Evolutionary conservation across 2,329 filamentous ascomycete genomes (phyloP), one percentile per base, ranked within the genome.

Genomic region (Fusarium sp.): DNA sequence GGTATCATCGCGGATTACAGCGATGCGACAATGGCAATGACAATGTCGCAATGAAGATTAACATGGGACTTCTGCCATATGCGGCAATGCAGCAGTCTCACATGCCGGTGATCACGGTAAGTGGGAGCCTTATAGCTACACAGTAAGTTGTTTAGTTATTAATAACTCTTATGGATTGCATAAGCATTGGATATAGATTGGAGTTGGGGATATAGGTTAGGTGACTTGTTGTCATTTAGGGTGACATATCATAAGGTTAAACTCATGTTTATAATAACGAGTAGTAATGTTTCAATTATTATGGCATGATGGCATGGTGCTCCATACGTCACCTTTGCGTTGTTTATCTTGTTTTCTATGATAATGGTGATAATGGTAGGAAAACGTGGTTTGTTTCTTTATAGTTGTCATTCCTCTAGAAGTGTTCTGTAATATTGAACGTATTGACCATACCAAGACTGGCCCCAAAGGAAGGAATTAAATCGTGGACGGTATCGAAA

Each of bases 1-100:
- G 39, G 46, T 54, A 37, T 44, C 33, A 46, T 55, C 24, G 26
- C 24, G 49, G 26, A 31, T 61, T 29, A 62, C 33, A 55, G 44
- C 33, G 26, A 55, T 38, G 26, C 16, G 35, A 43, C 24, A 53
- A 29, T 44, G 44, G 13, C 20, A 62, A 44, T 55, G 56, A 24
- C 39, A 41, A 21, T 41, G 28, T 33, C 35, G 35, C 48, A n/a
- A 43, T 52, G 23, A 35, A 54, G 39, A 41, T 31, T 53, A 20
- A 41, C 57, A 41, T 41, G 33, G 28, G 21, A 44, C 20, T 24
- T 46, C 48, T 43, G n/a, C 28, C 46, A 46, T 29, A 60, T 42
- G 21, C 38, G 56, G 24, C 26, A 53, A 29, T 39, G 46, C 13
- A 62, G 26, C 56, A 38, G 29, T 62, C 26, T 33, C 46, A 57